These are phyloP conservation scores for Termitomyces sp. DNA, from an alignment of 768 basidiomycete species.

Conservation along the genomic window DNA sequence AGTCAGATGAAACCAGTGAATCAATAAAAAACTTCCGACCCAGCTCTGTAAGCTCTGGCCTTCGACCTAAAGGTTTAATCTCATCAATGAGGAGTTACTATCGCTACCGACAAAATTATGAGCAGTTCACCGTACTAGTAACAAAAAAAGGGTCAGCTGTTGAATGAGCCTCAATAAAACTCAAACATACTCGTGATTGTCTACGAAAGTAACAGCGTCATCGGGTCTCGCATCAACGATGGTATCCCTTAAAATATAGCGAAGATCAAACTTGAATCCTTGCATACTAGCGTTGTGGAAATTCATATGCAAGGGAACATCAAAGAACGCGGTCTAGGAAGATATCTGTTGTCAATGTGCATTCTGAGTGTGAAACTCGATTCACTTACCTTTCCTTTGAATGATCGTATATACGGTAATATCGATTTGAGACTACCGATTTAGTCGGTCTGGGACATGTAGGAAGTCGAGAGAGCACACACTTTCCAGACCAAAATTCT, in stretches of 20 bases:
- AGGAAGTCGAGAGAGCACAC: constrained; percentile 17
- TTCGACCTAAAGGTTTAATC: constrained; percentile 32
- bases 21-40: constrained; percentile 39
- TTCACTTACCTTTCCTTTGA: constrained; percentile 58
- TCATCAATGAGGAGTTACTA: background rate
- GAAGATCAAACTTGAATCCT: constrained; percentile 68
- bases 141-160: background rate
- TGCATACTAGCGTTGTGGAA: constrained; percentile 73
- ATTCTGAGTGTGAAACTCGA: background rate
- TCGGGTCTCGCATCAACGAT: constrained; percentile 64
- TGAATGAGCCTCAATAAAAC: background rate
- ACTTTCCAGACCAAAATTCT: constrained; percentile 84
- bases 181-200: constrained; percentile 78
- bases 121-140: constrained; percentile 54
- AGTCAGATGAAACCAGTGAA: background rate
- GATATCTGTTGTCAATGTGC: background rate
- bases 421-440: constrained; percentile 42
- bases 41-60: constrained; percentile 83
- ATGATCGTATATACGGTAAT: constrained; percentile 53
- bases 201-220: constrained; percentile 88
- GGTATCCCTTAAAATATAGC: constrained; percentile 67
- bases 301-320: constrained; percentile 86
- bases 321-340: constrained; percentile 79
- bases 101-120: background rate
- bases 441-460: background rate